Evolutionary conservation across 768 basidiomycete species (phyloP).

Genomic region (Macrolepiota dolichaula): DNA sequence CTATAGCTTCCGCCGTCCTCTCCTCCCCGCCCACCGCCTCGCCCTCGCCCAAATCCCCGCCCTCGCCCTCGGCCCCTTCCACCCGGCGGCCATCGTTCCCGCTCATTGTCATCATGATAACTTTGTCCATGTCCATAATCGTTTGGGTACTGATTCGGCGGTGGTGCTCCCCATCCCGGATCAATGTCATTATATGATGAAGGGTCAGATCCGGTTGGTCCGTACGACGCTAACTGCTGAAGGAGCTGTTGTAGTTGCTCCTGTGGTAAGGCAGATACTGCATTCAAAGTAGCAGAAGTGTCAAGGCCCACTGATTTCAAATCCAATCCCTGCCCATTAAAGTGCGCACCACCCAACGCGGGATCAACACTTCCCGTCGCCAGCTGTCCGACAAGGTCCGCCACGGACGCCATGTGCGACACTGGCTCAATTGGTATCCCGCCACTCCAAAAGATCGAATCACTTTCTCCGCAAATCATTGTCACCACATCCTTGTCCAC

Average conservation of each 20-base stretch:
- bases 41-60: slow-evolving; percentile 56
- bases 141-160: slow-evolving; percentile 34
- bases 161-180: slow-evolving; percentile 36
- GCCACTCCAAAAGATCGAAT: slow-evolving; percentile 59
- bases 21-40: slow-evolving; percentile 45
- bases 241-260: slow-evolving; percentile 67
- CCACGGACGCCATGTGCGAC: slow-evolving; percentile 47
- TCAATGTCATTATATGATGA: slow-evolving; percentile 29
- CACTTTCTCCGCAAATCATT: slow-evolving; percentile 67
- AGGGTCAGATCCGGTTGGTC: slow-evolving; percentile 17
- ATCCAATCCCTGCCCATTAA: slow-evolving; percentile 27
- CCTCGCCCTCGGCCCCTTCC: slow-evolving; percentile 44
- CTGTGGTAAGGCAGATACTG: slow-evolving; percentile 43
- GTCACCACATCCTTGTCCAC: slow-evolving; percentile 55
- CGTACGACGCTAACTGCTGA: slow-evolving; percentile 33
- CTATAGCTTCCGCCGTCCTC: slow-evolving; percentile 62
- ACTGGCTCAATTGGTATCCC: slow-evolving; percentile 26
- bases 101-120: slow-evolving; percentile 43
- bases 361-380: slow-evolving; percentile 39
- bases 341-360: slow-evolving; percentile 31
- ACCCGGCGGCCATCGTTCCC: slow-evolving; percentile 39
- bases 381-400: slow-evolving; percentile 68
- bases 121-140: slow-evolving; percentile 55
- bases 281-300: slow-evolving; percentile 39
- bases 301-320: slow-evolving; percentile 41